phyloP scores from a whole-genome alignment of 176 grass and related monocot species.

The Eremochloa ophiuroides region DNA sequence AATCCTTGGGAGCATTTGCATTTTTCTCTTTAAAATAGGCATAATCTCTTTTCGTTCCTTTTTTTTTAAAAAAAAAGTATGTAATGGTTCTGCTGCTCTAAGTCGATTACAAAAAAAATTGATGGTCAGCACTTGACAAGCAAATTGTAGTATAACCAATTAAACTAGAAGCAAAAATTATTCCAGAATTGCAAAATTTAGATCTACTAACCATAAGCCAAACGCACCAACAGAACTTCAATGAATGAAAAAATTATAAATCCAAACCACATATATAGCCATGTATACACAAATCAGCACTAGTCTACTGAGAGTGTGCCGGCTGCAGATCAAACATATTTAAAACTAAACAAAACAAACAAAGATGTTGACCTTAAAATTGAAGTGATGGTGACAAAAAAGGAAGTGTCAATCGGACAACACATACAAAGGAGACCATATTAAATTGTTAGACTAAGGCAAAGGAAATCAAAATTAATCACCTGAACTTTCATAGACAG shows the following conservation, averaged over 20 bases:
- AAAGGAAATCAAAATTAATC: slow-evolving; percentile 13
- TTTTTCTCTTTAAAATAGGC: background rate
- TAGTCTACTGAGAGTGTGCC: background rate
- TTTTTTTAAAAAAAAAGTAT: background rate
- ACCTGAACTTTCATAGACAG: slow-evolving; percentile 83
- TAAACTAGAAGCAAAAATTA: background rate
- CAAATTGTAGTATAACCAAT: background rate
- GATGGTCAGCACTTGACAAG: background rate
- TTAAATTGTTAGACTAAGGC: background rate
- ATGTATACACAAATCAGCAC: no score
- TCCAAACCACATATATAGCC: no score
- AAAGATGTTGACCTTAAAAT: background rate
- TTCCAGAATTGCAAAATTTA: background rate
- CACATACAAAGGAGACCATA: background rate
- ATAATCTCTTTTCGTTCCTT: background rate
- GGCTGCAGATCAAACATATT: background rate
- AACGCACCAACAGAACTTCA: no score
- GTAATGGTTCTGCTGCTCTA: background rate
- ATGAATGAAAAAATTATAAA: no score
- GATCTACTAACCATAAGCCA: no score
- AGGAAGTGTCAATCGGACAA: background rate
- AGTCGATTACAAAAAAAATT: background rate
- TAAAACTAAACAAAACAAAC: background rate
- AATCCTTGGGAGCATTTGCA: background rate
- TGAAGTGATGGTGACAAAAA: background rate